These are phyloP conservation scores for Torulaspora gathmanii DNA, from an alignment of 805 yeast species.

Conservation along the genomic window DNA sequence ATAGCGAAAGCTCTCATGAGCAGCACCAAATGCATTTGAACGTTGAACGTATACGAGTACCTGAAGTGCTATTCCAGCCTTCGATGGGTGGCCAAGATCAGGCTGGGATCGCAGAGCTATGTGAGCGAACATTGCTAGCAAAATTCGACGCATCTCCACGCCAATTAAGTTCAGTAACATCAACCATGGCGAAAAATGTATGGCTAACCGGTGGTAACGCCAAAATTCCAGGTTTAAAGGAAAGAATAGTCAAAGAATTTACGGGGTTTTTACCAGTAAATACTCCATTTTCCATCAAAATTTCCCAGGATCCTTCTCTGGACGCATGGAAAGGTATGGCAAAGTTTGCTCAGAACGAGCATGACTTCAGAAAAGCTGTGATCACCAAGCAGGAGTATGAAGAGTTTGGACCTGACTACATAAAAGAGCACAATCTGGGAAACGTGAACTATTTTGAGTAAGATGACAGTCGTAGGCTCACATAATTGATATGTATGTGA, in stretches of 20 bases:
- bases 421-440: slow-evolving; percentile 80
- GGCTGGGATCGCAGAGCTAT: slow-evolving; percentile 82
- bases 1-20: slow-evolving; percentile 76
- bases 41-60: slow-evolving; percentile 84
- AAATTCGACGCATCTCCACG: slow-evolving; percentile 56
- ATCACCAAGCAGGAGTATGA: slow-evolving; percentile 71
- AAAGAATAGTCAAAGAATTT: slow-evolving; percentile 67
- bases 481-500: not conserved
- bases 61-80: slow-evolving; percentile 91
- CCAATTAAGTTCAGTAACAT: slow-evolving; percentile 34
- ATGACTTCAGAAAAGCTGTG: slow-evolving; percentile 42
- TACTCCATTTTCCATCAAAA: slow-evolving; percentile 53
- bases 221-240: slow-evolving; percentile 56
- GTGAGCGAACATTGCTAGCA: slow-evolving; percentile 58
- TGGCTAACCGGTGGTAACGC: slow-evolving; percentile 87
- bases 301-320: slow-evolving; percentile 60
- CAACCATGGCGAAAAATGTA: slow-evolving; percentile 48
- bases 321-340: slow-evolving; percentile 98
- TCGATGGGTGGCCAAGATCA: slow-evolving; percentile 92
- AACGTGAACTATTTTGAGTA: slow-evolving; percentile 39
- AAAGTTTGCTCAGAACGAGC: slow-evolving; percentile 56
- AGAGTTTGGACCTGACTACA: slow-evolving; percentile 85
- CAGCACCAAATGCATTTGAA: slow-evolving; percentile 88
- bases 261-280: slow-evolving; percentile 66
- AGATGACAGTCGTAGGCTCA: not conserved